Base-by-base conservation (phyloP, 345 rosid species). In the Leavenworthia alabamica region DNA sequence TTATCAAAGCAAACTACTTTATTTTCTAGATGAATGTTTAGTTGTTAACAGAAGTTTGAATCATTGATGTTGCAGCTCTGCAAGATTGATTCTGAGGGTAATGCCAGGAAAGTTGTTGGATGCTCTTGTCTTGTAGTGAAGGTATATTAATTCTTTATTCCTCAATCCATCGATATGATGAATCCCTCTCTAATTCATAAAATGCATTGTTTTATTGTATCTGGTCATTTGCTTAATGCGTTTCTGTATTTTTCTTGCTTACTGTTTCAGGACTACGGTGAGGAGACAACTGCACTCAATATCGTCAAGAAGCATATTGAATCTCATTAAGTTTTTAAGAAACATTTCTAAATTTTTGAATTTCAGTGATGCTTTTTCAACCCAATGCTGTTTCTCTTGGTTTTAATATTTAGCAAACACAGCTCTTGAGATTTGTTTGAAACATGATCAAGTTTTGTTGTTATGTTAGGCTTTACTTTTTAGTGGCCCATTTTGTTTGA, bases 61-160 rank as follows among this genome's bases (percentile, higher is more conserved):
- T 26, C 19, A 2, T 43, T 60, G 24, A 33, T 64, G 20, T 35
- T 10, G 8, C 85, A 90, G 97, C 69, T 87, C 32, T 87, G 95
- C 56, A 87, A 87, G 84, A 86, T 86, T 53, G 97, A 89, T n/a
- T n/a, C n/a, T n/a, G n/a, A n/a, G n/a, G n/a, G n/a, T n/a, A n/a
- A n/a, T n/a, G n/a, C n/a, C n/a, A 80, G 89, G 72, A 89, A 89
- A 72, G 91, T 86, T 6, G 97, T 86, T 11, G 89, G 95, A 9
- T 90, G 95, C 80, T 87, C 93, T 8, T 90, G 95, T 11, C 69
- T 83, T 5, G 96, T 87, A 26, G 86, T 90, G 53, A 83, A 85
- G 97, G 97, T 87, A 67, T 8, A 3, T 32, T 15, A 8, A n/a
- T 26, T 27, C 35, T 35, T 53, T 20, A 6, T 10, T 2, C 36